Conservation (phyloP, 1,284 basidiomycete genomes). For the Ganoderma boninense region DNA sequence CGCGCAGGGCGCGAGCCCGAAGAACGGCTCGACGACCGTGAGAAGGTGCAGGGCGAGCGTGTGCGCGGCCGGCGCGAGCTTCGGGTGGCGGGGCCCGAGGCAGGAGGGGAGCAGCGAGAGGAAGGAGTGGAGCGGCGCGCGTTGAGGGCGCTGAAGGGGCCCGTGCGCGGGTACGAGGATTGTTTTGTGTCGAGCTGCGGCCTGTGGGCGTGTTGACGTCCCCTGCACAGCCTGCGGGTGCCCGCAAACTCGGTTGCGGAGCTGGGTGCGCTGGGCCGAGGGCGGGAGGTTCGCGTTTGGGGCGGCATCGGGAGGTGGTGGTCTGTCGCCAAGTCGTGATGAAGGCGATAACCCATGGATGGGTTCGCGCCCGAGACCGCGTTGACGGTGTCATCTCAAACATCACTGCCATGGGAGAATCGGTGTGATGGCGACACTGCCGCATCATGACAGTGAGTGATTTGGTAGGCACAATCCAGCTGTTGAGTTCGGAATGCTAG, state of each 20-base stretch:
- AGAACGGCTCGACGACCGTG: slow-evolving; percentile 67
- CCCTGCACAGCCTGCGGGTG: slow-evolving; percentile 10
- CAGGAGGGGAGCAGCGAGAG: slow-evolving; percentile 58
- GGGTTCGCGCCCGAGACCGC: background rate
- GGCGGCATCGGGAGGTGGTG: slow-evolving; percentile 14
- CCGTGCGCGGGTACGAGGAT: slow-evolving; percentile 59
- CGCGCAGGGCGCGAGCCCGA: slow-evolving; percentile 51
- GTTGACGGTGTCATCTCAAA: background rate
- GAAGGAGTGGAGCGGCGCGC: slow-evolving; percentile 59
- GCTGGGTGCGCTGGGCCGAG: slow-evolving; percentile 1
- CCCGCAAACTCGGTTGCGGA: background rate
- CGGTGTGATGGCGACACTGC: background rate
- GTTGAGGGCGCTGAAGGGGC: slow-evolving; percentile 65
- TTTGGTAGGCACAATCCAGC: background rate
- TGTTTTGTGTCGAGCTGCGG: slow-evolving; percentile 48
- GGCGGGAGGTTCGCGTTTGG: slow-evolving; percentile 11
- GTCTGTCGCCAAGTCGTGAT: background rate
- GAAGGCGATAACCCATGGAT: background rate
- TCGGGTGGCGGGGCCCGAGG: slow-evolving; percentile 62
- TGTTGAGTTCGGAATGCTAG: too few species aligned
- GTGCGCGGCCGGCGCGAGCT: slow-evolving; percentile 64
- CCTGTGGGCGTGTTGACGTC: slow-evolving; percentile 31
- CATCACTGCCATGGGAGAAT: background rate
- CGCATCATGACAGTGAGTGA: background rate
- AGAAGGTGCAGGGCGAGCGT: slow-evolving; percentile 65